Conservation (phyloP, 257 asterid species). For the Solanum piurae region DNA sequence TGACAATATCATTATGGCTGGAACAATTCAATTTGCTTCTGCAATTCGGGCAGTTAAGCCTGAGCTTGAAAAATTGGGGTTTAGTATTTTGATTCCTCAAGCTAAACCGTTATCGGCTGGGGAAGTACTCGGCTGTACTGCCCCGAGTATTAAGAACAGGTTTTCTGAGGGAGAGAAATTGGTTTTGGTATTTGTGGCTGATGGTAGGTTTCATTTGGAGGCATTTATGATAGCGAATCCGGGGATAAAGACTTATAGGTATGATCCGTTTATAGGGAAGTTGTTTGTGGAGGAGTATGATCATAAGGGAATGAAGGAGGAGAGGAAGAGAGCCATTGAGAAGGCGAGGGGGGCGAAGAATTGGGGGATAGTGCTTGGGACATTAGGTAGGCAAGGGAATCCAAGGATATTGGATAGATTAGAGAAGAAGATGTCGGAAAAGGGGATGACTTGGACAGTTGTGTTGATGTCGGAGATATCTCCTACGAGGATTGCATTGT, state of each 20-base stretch:
- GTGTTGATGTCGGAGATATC: constrained; percentile 90
- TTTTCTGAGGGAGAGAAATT: constrained; percentile 16
- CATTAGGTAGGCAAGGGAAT: constrained; percentile 92
- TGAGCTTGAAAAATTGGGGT: constrained; percentile 72
- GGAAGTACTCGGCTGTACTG: constrained; percentile 94
- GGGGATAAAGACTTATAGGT: constrained; percentile 50
- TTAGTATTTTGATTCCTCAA: constrained; percentile 74
- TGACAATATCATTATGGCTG: constrained; percentile 61
- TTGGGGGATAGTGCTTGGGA: constrained; percentile 89
- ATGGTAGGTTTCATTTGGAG: constrained; percentile 93
- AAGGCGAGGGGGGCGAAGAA: constrained; percentile 52
- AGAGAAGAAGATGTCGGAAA: constrained; percentile 76
- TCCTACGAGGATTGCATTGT: constrained; percentile 66
- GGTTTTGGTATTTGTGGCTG: constrained; percentile 75
- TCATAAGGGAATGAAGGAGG: constrained; percentile 74
- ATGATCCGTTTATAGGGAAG: constrained; percentile 78
- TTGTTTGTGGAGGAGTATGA: constrained; percentile 93
- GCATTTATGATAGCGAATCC: constrained; percentile 99
- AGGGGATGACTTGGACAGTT: constrained; percentile 63
- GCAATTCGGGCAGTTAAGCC: constrained; percentile 85
- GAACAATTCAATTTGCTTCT: constrained; percentile 74
- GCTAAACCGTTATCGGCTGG: constrained; percentile 94
- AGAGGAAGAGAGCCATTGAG: constrained; percentile 75
- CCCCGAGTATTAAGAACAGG: constrained; percentile 49
- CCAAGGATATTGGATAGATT: constrained; percentile 60